Evolutionary conservation across 2,329 filamentous ascomycete species (phyloP).

Genomic region (Microsporum ferrugineum): DNA sequence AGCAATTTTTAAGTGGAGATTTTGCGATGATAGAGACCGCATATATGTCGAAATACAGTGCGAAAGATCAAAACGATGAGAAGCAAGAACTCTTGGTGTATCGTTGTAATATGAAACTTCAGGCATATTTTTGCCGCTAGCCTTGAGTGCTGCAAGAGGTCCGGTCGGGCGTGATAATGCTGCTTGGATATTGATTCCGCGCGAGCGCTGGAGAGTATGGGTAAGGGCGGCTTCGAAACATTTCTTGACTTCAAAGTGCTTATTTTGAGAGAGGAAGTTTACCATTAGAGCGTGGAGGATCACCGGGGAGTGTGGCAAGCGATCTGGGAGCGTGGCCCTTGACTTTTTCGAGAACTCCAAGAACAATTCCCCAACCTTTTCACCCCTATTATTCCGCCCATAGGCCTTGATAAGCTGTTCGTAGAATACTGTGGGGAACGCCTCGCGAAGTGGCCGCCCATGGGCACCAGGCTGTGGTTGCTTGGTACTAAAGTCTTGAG

Average conservation of each 20-base stretch:
- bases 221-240: slow-evolving; percentile 55
- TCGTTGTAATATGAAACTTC: not conserved
- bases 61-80: slow-evolving; percentile 40
- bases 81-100: slow-evolving; percentile 21
- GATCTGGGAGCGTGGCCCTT: slow-evolving; percentile 8
- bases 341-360: slow-evolving; percentile 36
- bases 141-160: not conserved
- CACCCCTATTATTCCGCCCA: slow-evolving; percentile 35
- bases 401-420: slow-evolving; percentile 48
- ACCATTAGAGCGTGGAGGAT: slow-evolving; percentile 59
- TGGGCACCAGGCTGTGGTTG: slow-evolving; percentile 27
- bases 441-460: slow-evolving; percentile 28
- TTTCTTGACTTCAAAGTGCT: slow-evolving; percentile 49
- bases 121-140: not conserved
- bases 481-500: slow-evolving; percentile 35
- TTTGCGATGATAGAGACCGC: slow-evolving; percentile 41
- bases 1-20: slow-evolving; percentile 43
- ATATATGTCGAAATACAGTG: slow-evolving; percentile 43
- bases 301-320: slow-evolving; percentile 37
- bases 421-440: slow-evolving; percentile 42
- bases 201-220: slow-evolving; percentile 38
- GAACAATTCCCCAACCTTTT: slow-evolving; percentile 45
- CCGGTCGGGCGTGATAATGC: not conserved
- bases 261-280: slow-evolving; percentile 44
- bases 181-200: slow-evolving; percentile 14